Percentiles rank a stretch among this genome's conserved stretches.
These are phyloP conservation scores for thale cress (Arabidopsis thaliana) DNA, from an alignment of 345 rosid species.

Conservation along the genomic window DNA sequence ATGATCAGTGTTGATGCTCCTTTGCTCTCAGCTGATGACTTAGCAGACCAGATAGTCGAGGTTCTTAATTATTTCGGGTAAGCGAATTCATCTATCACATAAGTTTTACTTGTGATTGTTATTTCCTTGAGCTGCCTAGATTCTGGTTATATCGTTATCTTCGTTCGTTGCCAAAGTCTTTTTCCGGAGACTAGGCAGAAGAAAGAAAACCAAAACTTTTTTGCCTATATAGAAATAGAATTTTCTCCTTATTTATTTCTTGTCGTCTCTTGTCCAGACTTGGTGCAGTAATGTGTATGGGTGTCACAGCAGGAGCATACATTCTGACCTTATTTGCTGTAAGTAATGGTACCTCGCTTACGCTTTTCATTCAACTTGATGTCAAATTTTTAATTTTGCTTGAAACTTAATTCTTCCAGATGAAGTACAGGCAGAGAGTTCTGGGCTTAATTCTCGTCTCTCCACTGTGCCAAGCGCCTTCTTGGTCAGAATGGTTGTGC, in stretches of 20 bases:
- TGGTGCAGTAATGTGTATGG: conserved; percentile 98
- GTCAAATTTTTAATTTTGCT: background rate
- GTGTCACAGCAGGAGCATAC: conserved; percentile 98
- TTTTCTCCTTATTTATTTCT: conserved; percentile 3
- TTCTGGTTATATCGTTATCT: background rate
- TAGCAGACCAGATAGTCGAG: conserved; percentile 89
- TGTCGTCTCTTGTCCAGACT: conserved; percentile 56
- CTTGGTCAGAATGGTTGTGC: conserved; percentile 94
- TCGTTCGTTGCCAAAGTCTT: background rate
- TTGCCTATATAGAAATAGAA: background rate
- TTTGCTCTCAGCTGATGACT: conserved; percentile 84
- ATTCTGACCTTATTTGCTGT: conserved; percentile 92
- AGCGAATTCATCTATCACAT: conserved; percentile 13
- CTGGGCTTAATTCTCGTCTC: conserved; percentile 91
- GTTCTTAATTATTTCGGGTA: conserved; percentile 97
- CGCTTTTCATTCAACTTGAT: conserved; percentile 2
- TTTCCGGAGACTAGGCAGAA: background rate
- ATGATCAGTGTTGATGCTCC: conserved; percentile 59
- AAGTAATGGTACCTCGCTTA: conserved; percentile 36
- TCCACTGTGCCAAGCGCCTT: conserved; percentile 91
- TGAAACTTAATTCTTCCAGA: conserved; percentile 46
- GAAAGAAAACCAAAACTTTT: conserved; percentile 13
- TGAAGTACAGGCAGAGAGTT: conserved; percentile 90
- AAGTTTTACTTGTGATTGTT: background rate
- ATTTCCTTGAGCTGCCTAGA: background rate